Evolutionary conservation across 805 yeast species (phyloP).

Genomic region (Candida takata): DNA sequence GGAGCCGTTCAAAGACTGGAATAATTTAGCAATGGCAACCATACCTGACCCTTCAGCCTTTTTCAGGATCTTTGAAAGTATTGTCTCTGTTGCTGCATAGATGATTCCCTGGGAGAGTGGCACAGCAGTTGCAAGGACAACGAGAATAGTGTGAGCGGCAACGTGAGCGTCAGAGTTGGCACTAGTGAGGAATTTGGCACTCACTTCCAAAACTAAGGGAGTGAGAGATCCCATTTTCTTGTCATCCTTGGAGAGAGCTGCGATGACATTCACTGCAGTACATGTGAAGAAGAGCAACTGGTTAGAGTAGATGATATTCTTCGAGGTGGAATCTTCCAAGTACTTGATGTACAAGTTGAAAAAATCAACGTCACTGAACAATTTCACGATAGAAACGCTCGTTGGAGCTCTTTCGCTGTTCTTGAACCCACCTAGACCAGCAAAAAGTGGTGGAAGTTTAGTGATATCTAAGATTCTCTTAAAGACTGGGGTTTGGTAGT

Average conservation of each 20-base stretch:
- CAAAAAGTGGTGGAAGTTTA: constrained; percentile 72
- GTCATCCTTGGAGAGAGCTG: constrained; percentile 39
- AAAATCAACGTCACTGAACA: constrained; percentile 64
- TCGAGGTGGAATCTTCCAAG: constrained; percentile 35
- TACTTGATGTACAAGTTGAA: constrained; percentile 59
- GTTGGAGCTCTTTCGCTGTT: constrained; percentile 60
- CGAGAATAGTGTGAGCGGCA: constrained; percentile 75
- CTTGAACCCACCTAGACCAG: constrained; percentile 64
- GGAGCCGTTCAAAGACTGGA: constrained; percentile 38
- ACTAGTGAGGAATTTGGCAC: constrained; percentile 47
- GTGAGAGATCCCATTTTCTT: constrained; percentile 41
- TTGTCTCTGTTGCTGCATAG: constrained; percentile 54
- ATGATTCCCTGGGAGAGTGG: constrained; percentile 53
- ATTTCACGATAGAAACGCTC: constrained; percentile 57
- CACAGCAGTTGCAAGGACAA: constrained; percentile 69
- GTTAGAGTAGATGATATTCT: constrained; percentile 53
- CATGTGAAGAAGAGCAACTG: constrained; percentile 78
- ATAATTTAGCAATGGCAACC: constrained; percentile 39
- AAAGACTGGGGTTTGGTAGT: constrained; percentile 67
- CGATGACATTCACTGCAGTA: constrained; percentile 58
- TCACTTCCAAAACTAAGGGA: constrained; percentile 51
- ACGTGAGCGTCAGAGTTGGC: constrained; percentile 57
- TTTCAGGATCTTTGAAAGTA: constrained; percentile 39
- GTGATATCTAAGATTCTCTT: constrained; percentile 67
- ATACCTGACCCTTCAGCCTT: constrained; percentile 38